phyloP scores from a whole-genome alignment of 108 stramenopile species.

The Nannochloropsis gaditana region DNA sequence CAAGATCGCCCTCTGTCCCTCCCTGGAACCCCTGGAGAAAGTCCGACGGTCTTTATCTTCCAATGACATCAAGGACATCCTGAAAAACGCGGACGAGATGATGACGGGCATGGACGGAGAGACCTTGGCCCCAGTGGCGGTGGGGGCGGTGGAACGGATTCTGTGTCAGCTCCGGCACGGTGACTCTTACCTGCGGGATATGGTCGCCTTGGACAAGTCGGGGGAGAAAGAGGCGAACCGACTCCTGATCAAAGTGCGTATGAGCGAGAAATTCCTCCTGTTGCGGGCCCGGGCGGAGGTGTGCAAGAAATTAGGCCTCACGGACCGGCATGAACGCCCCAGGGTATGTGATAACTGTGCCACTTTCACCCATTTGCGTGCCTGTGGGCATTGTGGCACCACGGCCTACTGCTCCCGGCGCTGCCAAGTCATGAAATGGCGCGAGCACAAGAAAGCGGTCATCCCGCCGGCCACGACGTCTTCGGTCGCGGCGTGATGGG shows the following conservation, averaged over 20 bases:
- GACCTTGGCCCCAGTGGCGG: neutral
- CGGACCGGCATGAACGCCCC: slow-evolving; percentile 3
- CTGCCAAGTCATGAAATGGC: neutral
- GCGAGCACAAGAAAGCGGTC: neutral
- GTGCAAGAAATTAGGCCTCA: neutral
- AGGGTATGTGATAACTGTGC: neutral
- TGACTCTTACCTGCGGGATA: neutral
- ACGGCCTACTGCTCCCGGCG: neutral
- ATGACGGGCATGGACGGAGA: neutral
- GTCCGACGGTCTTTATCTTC: neutral
- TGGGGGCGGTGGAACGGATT: neutral
- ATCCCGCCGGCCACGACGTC: neutral
- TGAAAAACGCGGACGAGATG: neutral
- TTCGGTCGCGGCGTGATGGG: neutral
- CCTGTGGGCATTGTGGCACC: neutral
- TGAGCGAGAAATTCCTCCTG: neutral
- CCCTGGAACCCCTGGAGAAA: neutral
- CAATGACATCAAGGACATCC: neutral
- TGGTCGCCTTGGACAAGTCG: neutral
- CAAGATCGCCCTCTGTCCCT: neutral
- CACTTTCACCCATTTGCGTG: neutral
- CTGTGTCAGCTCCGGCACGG: neutral
- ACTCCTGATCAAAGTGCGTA: neutral
- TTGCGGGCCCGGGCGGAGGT: slow-evolving; percentile 14
- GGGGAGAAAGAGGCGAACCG: neutral